Evolutionary conservation across 345 rosid genomes (phyloP), one percentile per base, ranked within the genome.

Genomic region (Rhizophora apiculata): DNA sequence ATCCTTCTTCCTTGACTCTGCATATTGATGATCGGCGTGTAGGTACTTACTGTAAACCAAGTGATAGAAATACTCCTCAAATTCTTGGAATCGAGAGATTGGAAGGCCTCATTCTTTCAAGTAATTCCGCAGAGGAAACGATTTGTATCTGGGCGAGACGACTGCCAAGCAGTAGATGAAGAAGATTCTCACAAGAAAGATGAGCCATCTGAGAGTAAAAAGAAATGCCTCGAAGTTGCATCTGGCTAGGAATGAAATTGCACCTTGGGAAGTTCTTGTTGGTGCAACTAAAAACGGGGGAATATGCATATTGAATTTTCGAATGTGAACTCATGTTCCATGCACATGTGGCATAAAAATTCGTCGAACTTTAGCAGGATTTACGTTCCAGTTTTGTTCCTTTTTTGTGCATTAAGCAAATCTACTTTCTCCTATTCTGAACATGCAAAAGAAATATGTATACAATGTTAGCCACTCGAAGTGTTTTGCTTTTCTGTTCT

Each of bases 91-190:
- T 88, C 94, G 6, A 82, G 27, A 21, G 58, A 54, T 54, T 54
- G 27, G 58, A 54, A 21, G 82, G 77, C 77, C 59, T 85, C 99
- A 4, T 92, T 95, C 86, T 92, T 90, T 75, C 83, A 90, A 62
- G 99, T 92, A 55, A 92, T 95, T 72, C 98, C 99, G 67, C 94
- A 78, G 77, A 86, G 58, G 26, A 55, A 55, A 55, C 24, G 27
- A 55, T 21, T 16, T 55, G 90, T 71, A 73, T 63, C 65, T 62
- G 87, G 82, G 60, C 68, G 78, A 39, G 79, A 69, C 22, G 83
- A 81, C 69, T 37, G 62, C 43, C 72, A 63, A 34, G 77, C 60
- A 61, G 70, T 32, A 34, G 78, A 74, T n/a, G 80, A 36, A 9
- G 78, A 68, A 30, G 82, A 73, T 31, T 18, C n/a, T 26, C 19